Base-by-base conservation (phyloP, 2,329 filamentous ascomycete genomes). In the Diaporthe citriasiana region DNA sequence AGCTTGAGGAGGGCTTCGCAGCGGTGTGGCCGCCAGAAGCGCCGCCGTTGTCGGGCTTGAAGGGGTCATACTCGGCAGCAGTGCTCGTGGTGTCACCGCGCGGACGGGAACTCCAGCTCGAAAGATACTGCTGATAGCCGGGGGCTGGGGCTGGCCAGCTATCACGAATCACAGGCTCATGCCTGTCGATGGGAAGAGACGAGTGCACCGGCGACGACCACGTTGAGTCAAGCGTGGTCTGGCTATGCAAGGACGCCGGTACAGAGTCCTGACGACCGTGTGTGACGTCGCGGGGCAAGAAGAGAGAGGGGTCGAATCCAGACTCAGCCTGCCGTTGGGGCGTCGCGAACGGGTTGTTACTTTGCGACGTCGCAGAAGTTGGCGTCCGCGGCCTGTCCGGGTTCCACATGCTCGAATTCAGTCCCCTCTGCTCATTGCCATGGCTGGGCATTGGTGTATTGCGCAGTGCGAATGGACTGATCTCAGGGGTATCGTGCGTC, bases 201-300 rank as follows among this genome's bases (percentile, higher is more conserved):
- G 78, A 78, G 70, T 79, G 79, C 9, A 78, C 72, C 1, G 82
- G 82, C 4, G 83, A 83, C 0, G 80, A 79, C 0, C 81, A 79
- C 0, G 79, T 74, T 0, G 83, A 82, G 15, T 82, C 82, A 3
- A 83, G 63, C 1, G 82, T 84, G 33, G 79, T 82, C 51, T 81
- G 80, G 78, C 82, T 84, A 57, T 77, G 79, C 25, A 81, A 56
- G 1, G 83, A 85, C 57, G 79, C 78, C 0, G 83, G 82, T 1
- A 81, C 79, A 25, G 81, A 82, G 30, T 80, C 79, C 25, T 77
- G 77, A 17, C 80, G 78, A 4, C 75, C 77, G 56, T 80, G 78
- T 8, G 82, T 82, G n/a, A 81, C 80, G 63, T 83, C 81, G 12
- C 79, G 79, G 2, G 80, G 78, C 8, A 76, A 47, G 53, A 80